These are phyloP conservation scores for Fusarium stilboides DNA, from an alignment of 2,329 filamentous ascomycete species.

Conservation along the genomic window DNA sequence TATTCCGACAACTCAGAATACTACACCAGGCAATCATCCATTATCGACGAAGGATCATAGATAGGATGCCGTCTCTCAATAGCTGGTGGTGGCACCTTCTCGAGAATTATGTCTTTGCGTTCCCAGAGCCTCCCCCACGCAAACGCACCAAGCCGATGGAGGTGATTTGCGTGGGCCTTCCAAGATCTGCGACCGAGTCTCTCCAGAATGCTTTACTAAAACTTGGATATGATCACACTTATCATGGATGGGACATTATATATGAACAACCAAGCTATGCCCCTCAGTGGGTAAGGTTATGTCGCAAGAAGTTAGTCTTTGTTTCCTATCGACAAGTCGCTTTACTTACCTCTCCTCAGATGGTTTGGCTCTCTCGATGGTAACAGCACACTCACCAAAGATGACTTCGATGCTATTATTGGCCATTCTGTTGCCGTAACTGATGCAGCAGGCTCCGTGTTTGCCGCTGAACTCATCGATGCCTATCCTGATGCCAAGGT, in stretches of 20 bases:
- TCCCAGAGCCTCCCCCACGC: conserved; percentile 31
- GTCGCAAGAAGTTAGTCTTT: conserved; percentile 24
- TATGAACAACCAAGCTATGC: conserved; percentile 45
- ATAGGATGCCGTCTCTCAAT: conserved; percentile 20
- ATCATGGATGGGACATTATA: conserved; percentile 55
- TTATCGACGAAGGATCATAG: no score
- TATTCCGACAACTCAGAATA: no score
- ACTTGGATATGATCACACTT: conserved; percentile 53
- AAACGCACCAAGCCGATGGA: conserved; percentile 54
- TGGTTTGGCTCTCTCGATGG: conserved; percentile 30
- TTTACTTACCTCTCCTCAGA: conserved; percentile 1
- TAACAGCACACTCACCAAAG: conserved; percentile 12
- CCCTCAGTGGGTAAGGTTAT: conserved; percentile 21
- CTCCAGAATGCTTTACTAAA: conserved; percentile 52
- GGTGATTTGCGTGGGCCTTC: conserved; percentile 54
- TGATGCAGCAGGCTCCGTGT: conserved; percentile 32
- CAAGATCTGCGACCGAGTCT: conserved; percentile 55
- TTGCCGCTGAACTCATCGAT: conserved; percentile 31
- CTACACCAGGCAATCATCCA: no score
- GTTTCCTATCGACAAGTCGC: no score
- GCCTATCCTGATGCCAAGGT: conserved; percentile 41
- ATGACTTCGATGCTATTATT: conserved; percentile 33
- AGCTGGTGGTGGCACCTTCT: conserved; percentile 27
- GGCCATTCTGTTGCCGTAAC: conserved; percentile 31
- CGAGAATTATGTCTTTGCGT: conserved; percentile 25